Evolutionary conservation across 345 rosid species (phyloP).

Genomic region (Citrus australasica): DNA sequence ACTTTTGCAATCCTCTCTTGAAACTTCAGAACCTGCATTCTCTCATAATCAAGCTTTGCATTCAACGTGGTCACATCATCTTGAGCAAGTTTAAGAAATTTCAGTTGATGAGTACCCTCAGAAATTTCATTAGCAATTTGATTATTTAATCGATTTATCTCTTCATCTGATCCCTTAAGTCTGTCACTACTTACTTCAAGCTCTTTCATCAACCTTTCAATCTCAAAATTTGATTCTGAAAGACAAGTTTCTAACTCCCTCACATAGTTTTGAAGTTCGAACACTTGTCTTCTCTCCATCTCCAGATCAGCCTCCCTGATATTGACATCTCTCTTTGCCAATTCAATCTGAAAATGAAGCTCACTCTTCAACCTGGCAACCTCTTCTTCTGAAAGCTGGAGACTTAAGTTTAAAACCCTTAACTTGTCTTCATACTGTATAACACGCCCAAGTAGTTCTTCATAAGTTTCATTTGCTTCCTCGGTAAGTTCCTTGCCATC

Average conservation of each 20-base stretch:
- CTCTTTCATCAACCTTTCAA: conserved; percentile 30
- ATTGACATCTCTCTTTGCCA: conserved; percentile 19
- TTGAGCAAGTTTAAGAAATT: conserved; percentile 20
- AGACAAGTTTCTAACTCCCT: conserved; percentile 34
- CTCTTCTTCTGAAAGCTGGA: conserved; percentile 59
- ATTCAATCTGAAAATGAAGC: conserved; percentile 43
- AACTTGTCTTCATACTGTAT: conserved; percentile 45
- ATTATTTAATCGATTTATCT: conserved; percentile 28
- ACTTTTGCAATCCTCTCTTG: conserved; percentile 33
- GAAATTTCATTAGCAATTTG: conserved; percentile 16
- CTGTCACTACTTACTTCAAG: conserved; percentile 28
- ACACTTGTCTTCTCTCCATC: conserved; percentile 27
- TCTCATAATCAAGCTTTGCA: conserved; percentile 32
- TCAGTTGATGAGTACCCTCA: neutral
- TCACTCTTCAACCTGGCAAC: conserved; percentile 40
- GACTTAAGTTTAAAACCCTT: conserved; percentile 36
- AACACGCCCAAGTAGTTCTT: conserved; percentile 33
- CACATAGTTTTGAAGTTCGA: conserved; percentile 29
- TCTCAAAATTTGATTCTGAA: conserved; percentile 22
- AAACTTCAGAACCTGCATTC: conserved; percentile 36
- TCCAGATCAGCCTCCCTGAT: conserved; percentile 28
- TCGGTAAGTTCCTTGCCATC: conserved; percentile 29
- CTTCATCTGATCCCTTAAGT: conserved; percentile 30
- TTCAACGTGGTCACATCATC: conserved; percentile 24
- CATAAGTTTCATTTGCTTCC: conserved; percentile 29